Percentiles rank a stretch among this genome's conserved stretches.
These are phyloP conservation scores for Neopestalotiopsis sp. DNA, from an alignment of 2,329 filamentous ascomycete species.

Conservation along the genomic window DNA sequence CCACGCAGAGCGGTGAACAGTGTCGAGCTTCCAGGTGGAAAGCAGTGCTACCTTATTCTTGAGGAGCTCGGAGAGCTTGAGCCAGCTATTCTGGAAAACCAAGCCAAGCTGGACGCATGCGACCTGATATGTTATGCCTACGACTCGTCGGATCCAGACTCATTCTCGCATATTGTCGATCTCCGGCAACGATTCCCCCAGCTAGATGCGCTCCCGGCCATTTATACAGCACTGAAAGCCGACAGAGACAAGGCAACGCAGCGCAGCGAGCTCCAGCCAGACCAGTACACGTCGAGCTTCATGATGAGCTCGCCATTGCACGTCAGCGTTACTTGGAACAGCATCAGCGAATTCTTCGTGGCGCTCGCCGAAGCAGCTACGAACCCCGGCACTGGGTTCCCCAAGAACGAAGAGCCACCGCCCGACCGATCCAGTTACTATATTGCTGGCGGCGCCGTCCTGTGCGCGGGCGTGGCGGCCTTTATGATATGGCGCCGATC, in stretches of 20 bases:
- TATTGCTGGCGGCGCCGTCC: constrained; percentile 78
- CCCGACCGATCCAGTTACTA: constrained; percentile 86
- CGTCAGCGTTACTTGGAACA: constrained; percentile 93
- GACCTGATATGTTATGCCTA: constrained; percentile 96
- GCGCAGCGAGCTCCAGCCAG: constrained; percentile 85
- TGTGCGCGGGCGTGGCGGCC: constrained; percentile 66
- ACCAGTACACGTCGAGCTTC: constrained; percentile 83
- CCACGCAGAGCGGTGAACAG: constrained; percentile 93
- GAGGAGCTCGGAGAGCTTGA: constrained; percentile 97
- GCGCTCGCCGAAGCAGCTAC: constrained; percentile 89
- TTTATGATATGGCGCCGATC: constrained; percentile 69
- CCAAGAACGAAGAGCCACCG: constrained; percentile 85
- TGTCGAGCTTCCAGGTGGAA: constrained; percentile 92
- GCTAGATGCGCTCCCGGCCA: constrained; percentile 84
- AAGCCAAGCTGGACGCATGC: constrained; percentile 86
- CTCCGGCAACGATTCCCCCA: constrained; percentile 80
- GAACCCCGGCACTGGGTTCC: constrained; percentile 86
- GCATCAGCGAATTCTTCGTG: constrained; percentile 93
- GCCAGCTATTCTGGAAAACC: constrained; percentile 91
- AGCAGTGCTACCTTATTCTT: constrained; percentile 95
- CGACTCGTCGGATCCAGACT: constrained; percentile 95
- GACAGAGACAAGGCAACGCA: constrained; percentile 98
- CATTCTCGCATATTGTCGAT: constrained; percentile 88
- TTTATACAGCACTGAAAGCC: constrained; percentile 93
- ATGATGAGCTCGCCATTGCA: constrained; percentile 93